Evolutionary conservation across 2,329 filamentous ascomycete species (phyloP).

Genomic region (Orbilia quercus): DNA sequence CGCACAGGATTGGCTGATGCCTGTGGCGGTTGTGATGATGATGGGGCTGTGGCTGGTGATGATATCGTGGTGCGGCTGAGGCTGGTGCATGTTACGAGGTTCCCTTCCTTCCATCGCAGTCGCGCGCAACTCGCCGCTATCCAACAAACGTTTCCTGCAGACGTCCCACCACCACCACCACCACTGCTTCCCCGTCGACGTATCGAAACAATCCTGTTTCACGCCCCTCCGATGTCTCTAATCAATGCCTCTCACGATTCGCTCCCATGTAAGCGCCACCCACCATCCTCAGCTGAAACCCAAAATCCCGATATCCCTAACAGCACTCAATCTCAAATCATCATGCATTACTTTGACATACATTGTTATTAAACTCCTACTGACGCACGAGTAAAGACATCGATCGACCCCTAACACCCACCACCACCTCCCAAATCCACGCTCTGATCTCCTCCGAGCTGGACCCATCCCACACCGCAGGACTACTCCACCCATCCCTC

Average conservation of each 20-base stretch:
- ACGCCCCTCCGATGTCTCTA: constrained; percentile 70
- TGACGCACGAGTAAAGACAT: too few relatives aligned
- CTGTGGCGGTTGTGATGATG: constrained; percentile 31
- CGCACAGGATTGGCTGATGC: constrained; percentile 35
- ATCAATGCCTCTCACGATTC: constrained; percentile 79
- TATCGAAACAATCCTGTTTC: constrained; percentile 11
- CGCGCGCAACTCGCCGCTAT: not conserved
- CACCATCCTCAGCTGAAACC: constrained; percentile 37
- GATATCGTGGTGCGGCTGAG: constrained; percentile 20
- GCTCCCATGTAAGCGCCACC: constrained; percentile 74
- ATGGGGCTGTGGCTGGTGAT: constrained; percentile 39
- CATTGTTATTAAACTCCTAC: constrained; percentile 41
- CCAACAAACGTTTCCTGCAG: constrained; percentile 2
- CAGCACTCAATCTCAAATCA: too few relatives aligned
- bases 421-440: constrained; percentile 74
- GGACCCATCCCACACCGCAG: constrained; percentile 65
- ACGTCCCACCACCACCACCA: not conserved
- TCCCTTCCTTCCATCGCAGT: not conserved
- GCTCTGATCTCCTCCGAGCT: constrained; percentile 77
- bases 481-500: constrained; percentile 71
- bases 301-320: too few relatives aligned
- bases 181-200: not conserved
- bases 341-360: too few relatives aligned
- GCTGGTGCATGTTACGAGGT: constrained; percentile 15
- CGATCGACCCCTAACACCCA: constrained; percentile 75